Conservation (phyloP, 1,284 basidiomycete species). For the Anthracocystis setariae region DNA sequence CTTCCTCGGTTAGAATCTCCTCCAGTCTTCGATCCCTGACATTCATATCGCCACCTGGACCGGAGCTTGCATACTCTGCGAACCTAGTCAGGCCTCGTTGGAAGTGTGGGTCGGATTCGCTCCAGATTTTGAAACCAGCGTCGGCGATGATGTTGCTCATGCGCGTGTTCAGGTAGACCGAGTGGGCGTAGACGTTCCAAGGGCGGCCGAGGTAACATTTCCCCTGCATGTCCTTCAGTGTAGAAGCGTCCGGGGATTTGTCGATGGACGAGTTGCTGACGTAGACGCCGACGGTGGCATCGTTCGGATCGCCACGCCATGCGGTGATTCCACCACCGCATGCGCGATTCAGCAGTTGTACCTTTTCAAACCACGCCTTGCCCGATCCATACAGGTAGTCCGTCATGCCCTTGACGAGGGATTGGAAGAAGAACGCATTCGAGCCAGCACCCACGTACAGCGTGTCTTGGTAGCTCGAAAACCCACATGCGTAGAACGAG, state of each 20-base stretch:
- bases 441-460: slow-evolving; percentile 13
- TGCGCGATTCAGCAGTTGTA: slow-evolving; percentile 21
- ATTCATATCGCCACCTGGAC: slow-evolving; percentile 11
- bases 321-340: slow-evolving; percentile 39
- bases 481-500: slow-evolving; percentile 34
- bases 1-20: slow-evolving; percentile 11
- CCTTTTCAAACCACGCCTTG: slow-evolving; percentile 40
- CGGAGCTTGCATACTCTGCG: slow-evolving; percentile 22
- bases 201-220: slow-evolving; percentile 29
- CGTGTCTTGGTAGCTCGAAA: slow-evolving; percentile 40
- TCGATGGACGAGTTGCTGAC: slow-evolving; percentile 31
- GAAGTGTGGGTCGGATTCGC: slow-evolving; percentile 10
- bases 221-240: slow-evolving; percentile 1
- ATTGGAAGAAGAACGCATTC: slow-evolving; percentile 27
- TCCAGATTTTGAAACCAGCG: slow-evolving; percentile 30
- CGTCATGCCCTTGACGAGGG: slow-evolving; percentile 33
- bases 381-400: slow-evolving; percentile 40
- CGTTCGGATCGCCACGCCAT: slow-evolving; percentile 33
- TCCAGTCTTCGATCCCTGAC: slow-evolving; percentile 4
- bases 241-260: slow-evolving; percentile 16
- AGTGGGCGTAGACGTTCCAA: slow-evolving; percentile 24
- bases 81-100: slow-evolving; percentile 18
- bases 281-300: slow-evolving; percentile 25
- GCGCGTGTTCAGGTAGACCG: slow-evolving; percentile 26
- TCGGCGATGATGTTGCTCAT: slow-evolving; percentile 27